These are phyloP conservation scores for Diaporthe sp. DNA, from an alignment of 2,329 filamentous ascomycete species.

Conservation along the genomic window DNA sequence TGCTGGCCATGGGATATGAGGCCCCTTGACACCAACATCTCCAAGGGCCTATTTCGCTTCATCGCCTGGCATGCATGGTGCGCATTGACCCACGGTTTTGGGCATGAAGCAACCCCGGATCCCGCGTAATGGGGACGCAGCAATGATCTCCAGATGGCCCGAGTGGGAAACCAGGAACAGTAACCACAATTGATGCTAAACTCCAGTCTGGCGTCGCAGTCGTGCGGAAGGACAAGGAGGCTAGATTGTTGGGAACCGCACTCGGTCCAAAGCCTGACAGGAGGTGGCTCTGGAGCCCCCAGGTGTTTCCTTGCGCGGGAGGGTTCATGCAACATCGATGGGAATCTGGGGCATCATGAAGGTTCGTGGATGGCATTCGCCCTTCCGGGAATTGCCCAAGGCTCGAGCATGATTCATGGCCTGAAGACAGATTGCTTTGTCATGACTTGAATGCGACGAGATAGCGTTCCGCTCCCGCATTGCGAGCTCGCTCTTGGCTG, in stretches of 20 bases:
- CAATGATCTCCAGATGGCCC: slow-evolving; percentile 29
- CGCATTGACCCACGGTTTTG: slow-evolving; percentile 26
- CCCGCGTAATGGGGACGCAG: slow-evolving; percentile 18
- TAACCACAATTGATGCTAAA: slow-evolving; percentile 6
- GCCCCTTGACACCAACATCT: slow-evolving; percentile 2
- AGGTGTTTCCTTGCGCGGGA: slow-evolving; percentile 28
- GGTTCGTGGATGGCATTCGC: slow-evolving; percentile 26
- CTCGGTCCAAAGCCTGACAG: background rate
- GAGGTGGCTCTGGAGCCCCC: slow-evolving; percentile 4
- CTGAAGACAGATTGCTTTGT: slow-evolving; percentile 13
- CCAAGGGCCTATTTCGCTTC: slow-evolving; percentile 23
- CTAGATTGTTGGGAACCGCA: slow-evolving; percentile 5
- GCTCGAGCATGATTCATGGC: slow-evolving; percentile 34
- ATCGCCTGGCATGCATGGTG: background rate
- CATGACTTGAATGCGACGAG: slow-evolving; percentile 28
- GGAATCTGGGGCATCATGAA: background rate
- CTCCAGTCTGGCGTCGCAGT: slow-evolving; percentile 10
- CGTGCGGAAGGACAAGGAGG: background rate
- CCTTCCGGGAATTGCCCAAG: background rate
- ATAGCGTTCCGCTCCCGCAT: slow-evolving; percentile 18
- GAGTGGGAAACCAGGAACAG: background rate
- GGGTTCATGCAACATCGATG: background rate
- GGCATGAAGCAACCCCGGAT: slow-evolving; percentile 19
- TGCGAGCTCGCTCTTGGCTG: slow-evolving; percentile 18
- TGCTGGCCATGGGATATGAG: slow-evolving; percentile 1